Evolutionary conservation across 1,284 basidiomycete species (phyloP).

Genomic region (Tylopilus sp.): DNA sequence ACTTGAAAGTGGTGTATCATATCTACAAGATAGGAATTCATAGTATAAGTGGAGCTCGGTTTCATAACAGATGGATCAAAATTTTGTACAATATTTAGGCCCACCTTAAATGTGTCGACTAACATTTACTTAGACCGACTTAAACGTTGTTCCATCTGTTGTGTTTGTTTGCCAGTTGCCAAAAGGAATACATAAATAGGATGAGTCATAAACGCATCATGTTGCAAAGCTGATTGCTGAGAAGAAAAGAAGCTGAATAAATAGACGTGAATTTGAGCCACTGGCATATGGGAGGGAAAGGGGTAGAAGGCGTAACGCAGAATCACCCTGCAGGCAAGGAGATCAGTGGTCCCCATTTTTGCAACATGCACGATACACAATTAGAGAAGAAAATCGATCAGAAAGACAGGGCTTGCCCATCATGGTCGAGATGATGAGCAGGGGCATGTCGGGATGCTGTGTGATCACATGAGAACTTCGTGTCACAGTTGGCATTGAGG

Average conservation of each 20-base stretch:
- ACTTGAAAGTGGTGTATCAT: no score
- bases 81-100: no score
- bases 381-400: background rate
- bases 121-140: no score
- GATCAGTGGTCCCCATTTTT: slow-evolving; percentile 29
- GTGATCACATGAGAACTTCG: background rate
- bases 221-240: slow-evolving; percentile 17
- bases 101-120: no score
- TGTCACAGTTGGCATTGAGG: slow-evolving; percentile 2
- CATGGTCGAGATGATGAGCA: slow-evolving; percentile 1
- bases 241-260: slow-evolving; percentile 4
- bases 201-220: slow-evolving; percentile 8
- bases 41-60: background rate
- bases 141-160: no score
- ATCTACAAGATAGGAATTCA: no score
- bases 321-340: slow-evolving; percentile 3
- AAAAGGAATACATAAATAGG: slow-evolving; percentile 12
- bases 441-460: background rate
- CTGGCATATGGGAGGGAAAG: slow-evolving; percentile 12
- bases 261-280: slow-evolving; percentile 2
- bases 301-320: background rate
- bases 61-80: no score
- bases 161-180: background rate
- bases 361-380: slow-evolving; percentile 18
- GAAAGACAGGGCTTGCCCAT: background rate